A percentile compares a stretch with the other conserved stretches of the same genome.
Evolutionary conservation across 1,139 yeast genomes (phyloP).

Genomic region (Candida glucosophila): DNA sequence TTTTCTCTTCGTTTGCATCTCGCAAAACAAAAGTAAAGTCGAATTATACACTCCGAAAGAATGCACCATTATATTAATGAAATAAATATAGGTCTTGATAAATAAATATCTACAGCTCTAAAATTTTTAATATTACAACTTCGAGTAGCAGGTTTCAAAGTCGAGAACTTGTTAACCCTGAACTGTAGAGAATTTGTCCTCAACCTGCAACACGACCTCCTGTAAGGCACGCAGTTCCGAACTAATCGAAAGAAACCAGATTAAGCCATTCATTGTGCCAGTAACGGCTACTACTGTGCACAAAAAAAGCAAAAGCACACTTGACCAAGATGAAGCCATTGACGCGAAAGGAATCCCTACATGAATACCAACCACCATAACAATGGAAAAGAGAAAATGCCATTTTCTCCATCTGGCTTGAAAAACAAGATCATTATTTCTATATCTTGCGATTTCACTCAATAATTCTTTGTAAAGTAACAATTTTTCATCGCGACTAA

Average conservation of each 20-base stretch:
- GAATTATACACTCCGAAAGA: too few species aligned
- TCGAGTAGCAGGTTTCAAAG: too few species aligned
- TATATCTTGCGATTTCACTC: constrained; percentile 47
- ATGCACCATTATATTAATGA: too few species aligned
- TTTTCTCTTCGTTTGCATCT: too few species aligned
- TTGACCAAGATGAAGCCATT: constrained; percentile 45
- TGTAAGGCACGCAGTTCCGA: constrained; percentile 67
- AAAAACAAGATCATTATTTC: constrained; percentile 41
- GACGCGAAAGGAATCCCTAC: constrained; percentile 59
- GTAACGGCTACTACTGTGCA: constrained; percentile 48
- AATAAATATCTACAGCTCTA: too few species aligned
- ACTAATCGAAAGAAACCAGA: constrained; percentile 73
- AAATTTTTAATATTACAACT: too few species aligned
- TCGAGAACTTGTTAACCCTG: too few species aligned
- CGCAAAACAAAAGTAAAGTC: too few species aligned
- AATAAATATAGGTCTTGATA: too few species aligned
- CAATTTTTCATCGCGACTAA: constrained; percentile 15
- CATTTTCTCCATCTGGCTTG: constrained; percentile 58
- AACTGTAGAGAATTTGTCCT: constrained; percentile 25
- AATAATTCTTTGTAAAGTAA: constrained; percentile 49
- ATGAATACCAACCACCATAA: constrained; percentile 41
- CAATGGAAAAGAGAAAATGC: constrained; percentile 55
- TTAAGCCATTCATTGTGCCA: constrained; percentile 69
- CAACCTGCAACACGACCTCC: constrained; percentile 59
- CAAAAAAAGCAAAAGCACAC: constrained; percentile 47